Conservation (phyloP, 257 asterid genomes). For the Nicotiana noctiflora region DNA sequence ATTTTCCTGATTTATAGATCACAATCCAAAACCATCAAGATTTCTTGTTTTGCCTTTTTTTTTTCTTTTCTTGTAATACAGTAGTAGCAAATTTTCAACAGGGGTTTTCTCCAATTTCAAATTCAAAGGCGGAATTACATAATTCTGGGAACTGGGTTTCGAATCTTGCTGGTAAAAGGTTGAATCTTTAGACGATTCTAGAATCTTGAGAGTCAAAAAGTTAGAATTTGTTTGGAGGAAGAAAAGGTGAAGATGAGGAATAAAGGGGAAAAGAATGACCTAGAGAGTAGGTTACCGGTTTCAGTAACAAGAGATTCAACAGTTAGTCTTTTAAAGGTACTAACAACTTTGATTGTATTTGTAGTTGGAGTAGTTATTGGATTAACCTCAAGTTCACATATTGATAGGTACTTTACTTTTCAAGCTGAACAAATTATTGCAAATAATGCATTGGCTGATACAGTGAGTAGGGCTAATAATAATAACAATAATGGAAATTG, state of each 20-base stretch:
- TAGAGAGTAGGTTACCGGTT: slow-evolving; percentile 23
- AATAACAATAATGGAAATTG: slow-evolving; percentile 1
- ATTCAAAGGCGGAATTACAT: background rate
- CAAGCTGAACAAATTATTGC: slow-evolving; percentile 29
- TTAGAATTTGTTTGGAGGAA: background rate
- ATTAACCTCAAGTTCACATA: slow-evolving; percentile 69
- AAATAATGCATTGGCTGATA: slow-evolving; percentile 22
- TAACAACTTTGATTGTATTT: no score
- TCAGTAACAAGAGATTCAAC: slow-evolving; percentile 47
- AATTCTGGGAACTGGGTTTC: background rate
- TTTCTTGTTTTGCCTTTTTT: background rate
- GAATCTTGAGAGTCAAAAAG: background rate
- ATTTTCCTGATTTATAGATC: background rate
- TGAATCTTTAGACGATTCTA: background rate
- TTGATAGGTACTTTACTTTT: slow-evolving; percentile 47
- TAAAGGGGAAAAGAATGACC: slow-evolving; percentile 58
- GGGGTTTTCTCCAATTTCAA: background rate
- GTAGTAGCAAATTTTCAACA: background rate
- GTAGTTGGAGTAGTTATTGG: slow-evolving; percentile 64
- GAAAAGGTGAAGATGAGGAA: slow-evolving; percentile 31
- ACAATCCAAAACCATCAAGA: background rate
- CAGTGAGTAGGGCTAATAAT: slow-evolving; percentile 11
- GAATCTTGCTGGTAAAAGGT: background rate
- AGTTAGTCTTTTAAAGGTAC: slow-evolving; percentile 21
- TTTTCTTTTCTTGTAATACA: background rate